Conservation (phyloP, 805 yeast genomes). For the Suhomyces prunicola region DNA sequence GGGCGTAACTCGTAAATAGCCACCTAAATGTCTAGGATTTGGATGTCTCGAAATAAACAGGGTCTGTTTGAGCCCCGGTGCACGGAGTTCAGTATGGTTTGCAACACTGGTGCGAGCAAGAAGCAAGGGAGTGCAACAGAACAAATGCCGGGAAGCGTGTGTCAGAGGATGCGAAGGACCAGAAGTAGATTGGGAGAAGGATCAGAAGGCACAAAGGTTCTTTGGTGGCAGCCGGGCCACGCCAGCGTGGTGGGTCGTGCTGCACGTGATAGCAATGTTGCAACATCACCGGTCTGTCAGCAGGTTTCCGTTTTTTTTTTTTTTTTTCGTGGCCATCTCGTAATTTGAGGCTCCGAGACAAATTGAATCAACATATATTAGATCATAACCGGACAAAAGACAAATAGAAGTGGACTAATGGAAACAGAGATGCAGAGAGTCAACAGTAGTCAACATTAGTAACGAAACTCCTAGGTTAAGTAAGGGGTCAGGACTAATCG, state of each 20-base stretch:
- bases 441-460: background rate
- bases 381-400: constrained; percentile 1
- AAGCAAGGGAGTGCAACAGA: background rate
- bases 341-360: background rate
- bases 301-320: no score
- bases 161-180: no score
- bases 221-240: no score
- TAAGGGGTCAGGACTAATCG: background rate
- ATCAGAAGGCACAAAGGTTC: no score
- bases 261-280: background rate
- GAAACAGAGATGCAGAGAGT: background rate
- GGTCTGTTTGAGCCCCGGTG: background rate
- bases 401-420: background rate
- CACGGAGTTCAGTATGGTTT: background rate
- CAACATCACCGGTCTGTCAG: background rate
- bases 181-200: no score
- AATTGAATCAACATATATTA: constrained; percentile 2
- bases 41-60: background rate
- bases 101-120: background rate
- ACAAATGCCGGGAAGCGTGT: no score
- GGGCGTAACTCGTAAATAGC: no score
- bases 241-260: no score
- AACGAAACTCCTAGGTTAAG: no score
- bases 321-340: background rate
- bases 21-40: no score